Evolutionary conservation across 192 early-diverging fungal species (phyloP).

Genomic region (Backusella tuberculispora): DNA sequence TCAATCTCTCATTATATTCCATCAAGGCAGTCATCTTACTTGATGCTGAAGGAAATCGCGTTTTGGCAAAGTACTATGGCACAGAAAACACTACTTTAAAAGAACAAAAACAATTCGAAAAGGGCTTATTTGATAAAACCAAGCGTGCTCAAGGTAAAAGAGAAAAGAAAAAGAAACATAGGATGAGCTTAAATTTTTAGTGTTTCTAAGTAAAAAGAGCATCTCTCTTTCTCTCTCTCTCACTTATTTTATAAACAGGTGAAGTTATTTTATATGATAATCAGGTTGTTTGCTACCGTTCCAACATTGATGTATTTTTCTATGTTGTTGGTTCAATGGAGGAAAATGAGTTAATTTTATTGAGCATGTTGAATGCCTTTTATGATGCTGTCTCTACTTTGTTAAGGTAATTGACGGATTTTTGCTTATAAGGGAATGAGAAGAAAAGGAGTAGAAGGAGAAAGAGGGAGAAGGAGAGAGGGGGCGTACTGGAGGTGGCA

Average conservation of each 20-base stretch:
- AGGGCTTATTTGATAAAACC: constrained; percentile 90
- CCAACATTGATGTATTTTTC: constrained; percentile 86
- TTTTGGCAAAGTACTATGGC: constrained; percentile 93
- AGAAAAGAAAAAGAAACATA: neutral
- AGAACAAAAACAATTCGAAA: constrained; percentile 92
- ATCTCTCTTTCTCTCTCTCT: constrained; percentile 6
- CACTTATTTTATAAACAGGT: constrained; percentile 46
- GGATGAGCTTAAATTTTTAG: neutral
- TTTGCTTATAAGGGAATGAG: neutral
- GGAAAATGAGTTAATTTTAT: constrained; percentile 93
- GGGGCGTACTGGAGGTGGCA: neutral
- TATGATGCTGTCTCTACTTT: constrained; percentile 85
- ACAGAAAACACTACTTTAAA: constrained; percentile 57
- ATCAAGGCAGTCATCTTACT: constrained; percentile 89
- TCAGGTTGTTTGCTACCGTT: constrained; percentile 87
- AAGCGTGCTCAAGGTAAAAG: constrained; percentile 70
- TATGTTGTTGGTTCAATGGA: constrained; percentile 90
- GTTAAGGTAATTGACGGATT: constrained; percentile 63
- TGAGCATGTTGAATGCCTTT: constrained; percentile 75
- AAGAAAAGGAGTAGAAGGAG: neutral
- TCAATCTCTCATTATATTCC: constrained; percentile 85
- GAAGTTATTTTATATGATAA: constrained; percentile 96
- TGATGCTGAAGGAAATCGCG: constrained; percentile 90
- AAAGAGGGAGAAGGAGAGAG: neutral
- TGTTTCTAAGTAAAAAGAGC: neutral